Evolutionary conservation across 2,329 filamentous ascomycete species (phyloP).

Genomic region (Diplodia sapinea): DNA sequence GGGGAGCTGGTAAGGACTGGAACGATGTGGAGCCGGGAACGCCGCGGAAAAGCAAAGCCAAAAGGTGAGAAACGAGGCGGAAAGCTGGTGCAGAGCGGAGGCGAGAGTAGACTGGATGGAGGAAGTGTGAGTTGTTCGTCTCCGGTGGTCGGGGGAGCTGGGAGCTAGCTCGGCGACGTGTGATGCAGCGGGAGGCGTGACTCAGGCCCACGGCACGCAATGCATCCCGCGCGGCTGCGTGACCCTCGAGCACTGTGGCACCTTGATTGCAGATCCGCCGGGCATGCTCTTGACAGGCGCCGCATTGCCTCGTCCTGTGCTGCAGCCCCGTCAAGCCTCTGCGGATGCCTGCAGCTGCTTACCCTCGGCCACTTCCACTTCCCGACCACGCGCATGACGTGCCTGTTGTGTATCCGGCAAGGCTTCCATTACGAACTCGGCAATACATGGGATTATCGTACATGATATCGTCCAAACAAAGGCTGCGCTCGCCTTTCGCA

Average conservation of each 20-base stretch:
- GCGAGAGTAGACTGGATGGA: not conserved
- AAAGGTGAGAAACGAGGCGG: not conserved
- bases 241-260: constrained; percentile 4
- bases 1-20: constrained; percentile 1
- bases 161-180: constrained; percentile 24
- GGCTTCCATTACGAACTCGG: constrained; percentile 15
- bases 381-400: constrained; percentile 7
- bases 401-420: constrained; percentile 6
- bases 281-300: not conserved
- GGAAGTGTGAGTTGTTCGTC: constrained; percentile 26
- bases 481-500: not conserved
- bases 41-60: constrained; percentile 15
- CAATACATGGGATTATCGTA: constrained; percentile 30
- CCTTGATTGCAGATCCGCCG: constrained; percentile 17
- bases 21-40: constrained; percentile 14
- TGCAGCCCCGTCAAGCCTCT: not conserved
- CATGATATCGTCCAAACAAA: constrained; percentile 28
- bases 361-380: not conserved
- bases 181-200: constrained; percentile 27
- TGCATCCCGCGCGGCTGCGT: constrained; percentile 23
- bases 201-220: constrained; percentile 30
- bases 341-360: constrained; percentile 18
- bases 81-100: not conserved
- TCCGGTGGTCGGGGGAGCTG: constrained; percentile 25
- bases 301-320: not conserved